These are phyloP conservation scores for Lepidium didymum DNA, from an alignment of 345 rosid genomes.

Conservation along the genomic window DNA sequence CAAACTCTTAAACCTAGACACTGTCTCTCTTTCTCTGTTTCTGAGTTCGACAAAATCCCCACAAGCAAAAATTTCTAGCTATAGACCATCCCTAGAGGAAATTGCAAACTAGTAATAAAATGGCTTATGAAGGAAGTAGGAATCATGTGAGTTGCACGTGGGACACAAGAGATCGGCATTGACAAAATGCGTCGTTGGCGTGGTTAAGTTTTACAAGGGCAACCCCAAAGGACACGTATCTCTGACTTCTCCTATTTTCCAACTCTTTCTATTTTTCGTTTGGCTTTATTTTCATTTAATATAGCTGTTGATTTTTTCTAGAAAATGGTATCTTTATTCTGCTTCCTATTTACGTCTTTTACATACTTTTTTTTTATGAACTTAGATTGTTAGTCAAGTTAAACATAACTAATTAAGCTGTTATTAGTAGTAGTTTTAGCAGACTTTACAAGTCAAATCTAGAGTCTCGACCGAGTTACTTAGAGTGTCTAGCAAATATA, in stretches of 20 bases:
- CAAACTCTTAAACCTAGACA: too few relatives aligned
- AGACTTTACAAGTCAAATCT: neutral
- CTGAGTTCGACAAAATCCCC: too few relatives aligned
- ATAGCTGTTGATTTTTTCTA: conserved; percentile 7
- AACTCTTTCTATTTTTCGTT: neutral
- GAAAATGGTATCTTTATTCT: neutral
- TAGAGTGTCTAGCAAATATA: neutral
- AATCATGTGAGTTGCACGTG: conserved; percentile 25
- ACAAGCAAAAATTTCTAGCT: too few relatives aligned
- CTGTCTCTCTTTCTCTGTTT: too few relatives aligned
- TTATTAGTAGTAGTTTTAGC: neutral
- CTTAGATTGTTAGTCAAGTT: neutral
- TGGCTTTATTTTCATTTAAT: neutral
- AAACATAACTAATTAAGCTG: neutral
- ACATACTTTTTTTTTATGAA: neutral
- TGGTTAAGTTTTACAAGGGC: neutral
- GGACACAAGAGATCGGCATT: conserved; percentile 7
- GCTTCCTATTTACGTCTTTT: neutral
- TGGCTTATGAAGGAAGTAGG: neutral
- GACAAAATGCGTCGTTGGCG: conserved; percentile 13
- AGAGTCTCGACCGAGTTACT: neutral
- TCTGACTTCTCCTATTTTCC: neutral
- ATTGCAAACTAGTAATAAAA: neutral
- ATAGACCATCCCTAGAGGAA: too few relatives aligned
- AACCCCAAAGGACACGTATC: conserved; percentile 17